These are phyloP conservation scores for Nakazawaea populi DNA, from an alignment of 805 yeast species.

Conservation along the genomic window DNA sequence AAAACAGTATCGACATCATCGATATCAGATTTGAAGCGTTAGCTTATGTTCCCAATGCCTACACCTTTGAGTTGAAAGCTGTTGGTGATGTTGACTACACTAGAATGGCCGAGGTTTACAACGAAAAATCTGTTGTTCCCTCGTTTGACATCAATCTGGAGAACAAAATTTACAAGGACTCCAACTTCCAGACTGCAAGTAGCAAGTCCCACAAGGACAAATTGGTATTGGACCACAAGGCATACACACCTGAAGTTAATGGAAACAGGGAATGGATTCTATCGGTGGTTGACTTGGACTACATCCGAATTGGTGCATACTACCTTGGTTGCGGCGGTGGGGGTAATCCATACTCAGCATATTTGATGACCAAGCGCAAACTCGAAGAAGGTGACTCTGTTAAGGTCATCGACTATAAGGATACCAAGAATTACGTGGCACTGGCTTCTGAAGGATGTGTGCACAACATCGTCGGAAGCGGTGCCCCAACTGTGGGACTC, in stretches of 20 bases:
- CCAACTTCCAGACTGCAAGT: conserved; percentile 9
- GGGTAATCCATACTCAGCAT: conserved; percentile 38
- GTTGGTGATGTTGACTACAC: conserved; percentile 40
- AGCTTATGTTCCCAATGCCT: conserved; percentile 28
- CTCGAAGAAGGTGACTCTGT: conserved; percentile 29
- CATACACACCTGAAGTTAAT: conserved; percentile 25
- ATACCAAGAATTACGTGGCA: conserved; percentile 16
- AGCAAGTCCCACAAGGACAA: background rate
- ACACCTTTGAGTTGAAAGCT: conserved; percentile 29
- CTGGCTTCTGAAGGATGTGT: conserved; percentile 9
- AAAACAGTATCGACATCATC: conserved; percentile 18
- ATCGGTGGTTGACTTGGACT: conserved; percentile 33
- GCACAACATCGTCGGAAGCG: conserved; percentile 18
- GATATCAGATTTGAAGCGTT: conserved; percentile 22
- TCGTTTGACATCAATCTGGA: background rate
- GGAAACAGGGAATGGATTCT: conserved; percentile 30
- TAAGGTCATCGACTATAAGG: conserved; percentile 29
- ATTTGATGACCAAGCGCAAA: conserved; percentile 27
- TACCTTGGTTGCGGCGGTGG: conserved; percentile 51
- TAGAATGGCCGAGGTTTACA: conserved; percentile 12
- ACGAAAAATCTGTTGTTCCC: conserved; percentile 1
- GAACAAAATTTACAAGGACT: conserved; percentile 14
- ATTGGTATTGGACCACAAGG: conserved; percentile 18
- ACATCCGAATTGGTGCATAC: conserved; percentile 35
- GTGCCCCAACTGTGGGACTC: conserved; percentile 41